Base-by-base conservation (phyloP, 2,329 filamentous ascomycete species). In the Coleophoma eucalyptorum region DNA sequence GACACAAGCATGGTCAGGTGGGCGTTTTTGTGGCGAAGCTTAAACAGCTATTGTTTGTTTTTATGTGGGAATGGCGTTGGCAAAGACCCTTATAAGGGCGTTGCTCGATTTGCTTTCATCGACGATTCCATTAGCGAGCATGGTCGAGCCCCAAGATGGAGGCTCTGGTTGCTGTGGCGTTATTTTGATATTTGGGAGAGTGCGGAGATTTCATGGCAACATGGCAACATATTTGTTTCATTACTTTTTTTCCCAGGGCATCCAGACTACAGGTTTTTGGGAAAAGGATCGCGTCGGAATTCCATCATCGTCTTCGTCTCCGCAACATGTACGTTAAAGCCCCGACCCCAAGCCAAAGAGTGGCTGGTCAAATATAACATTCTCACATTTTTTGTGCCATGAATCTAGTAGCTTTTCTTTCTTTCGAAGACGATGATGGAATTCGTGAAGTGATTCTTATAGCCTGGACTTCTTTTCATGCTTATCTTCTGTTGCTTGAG, bases 231-330 rank as follows among this genome's bases (percentile, higher is more conserved):
- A 55, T 59, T 49, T 50, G 58, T 51, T 57, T 48, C 46, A 56
- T 60, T 52, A 48, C 45, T 51, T 58, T 56, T 55, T 42, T 58
- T 57, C 56, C 46, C 32, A 54, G 54, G 53, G 51, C 52, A 54
- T 47, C 52, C 54, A 53, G 54, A 55, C 54, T 55, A 52, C 52
- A 54, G 56, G 56, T 54, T 51, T 55, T 56, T 56, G 57, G 49
- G 55, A 54, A 52, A 51, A 53, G 55, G 55, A 56, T 58, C 55
- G 56, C 52, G 74, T 77, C 81, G 79, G 79, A 80, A 81, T 79
- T 80, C 80, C 78, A 83, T 83, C 81, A 82, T 84, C 81, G 80
- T 84, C 81, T 83, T 85, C 80, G 76, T 78, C 73, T 71, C 72
- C 67, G 65, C 65, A 68, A 51, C 54, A 81, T 86, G 83, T 86